These are phyloP conservation scores for Plicaturopsis crispa DNA, from an alignment of 768 basidiomycete species.

Conservation along the genomic window DNA sequence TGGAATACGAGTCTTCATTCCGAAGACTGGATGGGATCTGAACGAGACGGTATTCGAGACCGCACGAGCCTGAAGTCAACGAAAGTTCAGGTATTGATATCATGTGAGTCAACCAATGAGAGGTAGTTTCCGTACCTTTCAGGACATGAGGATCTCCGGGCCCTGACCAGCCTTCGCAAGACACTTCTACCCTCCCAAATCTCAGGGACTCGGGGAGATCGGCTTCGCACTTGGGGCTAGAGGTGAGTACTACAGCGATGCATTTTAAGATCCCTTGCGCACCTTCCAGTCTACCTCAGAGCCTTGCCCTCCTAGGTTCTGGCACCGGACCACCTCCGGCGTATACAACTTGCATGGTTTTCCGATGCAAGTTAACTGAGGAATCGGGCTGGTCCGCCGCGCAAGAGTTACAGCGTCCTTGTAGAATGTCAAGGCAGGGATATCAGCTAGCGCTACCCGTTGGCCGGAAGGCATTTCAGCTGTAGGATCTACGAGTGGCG, in stretches of 20 bases:
- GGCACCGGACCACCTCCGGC: conserved; percentile 83
- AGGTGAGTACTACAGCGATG: not conserved
- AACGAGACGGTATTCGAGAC: conserved; percentile 75
- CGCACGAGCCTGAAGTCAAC: conserved; percentile 66
- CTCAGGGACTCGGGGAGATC: conserved; percentile 79
- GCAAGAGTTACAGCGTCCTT: conserved; percentile 55
- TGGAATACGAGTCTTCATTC: conserved; percentile 8
- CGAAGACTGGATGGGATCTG: conserved; percentile 49
- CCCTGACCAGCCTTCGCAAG: conserved; percentile 85
- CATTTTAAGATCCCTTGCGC: conserved; percentile 10
- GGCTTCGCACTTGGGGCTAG: conserved; percentile 65
- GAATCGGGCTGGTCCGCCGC: conserved; percentile 59
- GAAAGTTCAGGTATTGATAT: not conserved
- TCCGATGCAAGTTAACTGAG: conserved; percentile 78
- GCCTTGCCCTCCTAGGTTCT: conserved; percentile 69
- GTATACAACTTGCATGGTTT: conserved; percentile 68
- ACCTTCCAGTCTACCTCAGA: conserved; percentile 90
- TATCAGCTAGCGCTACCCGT: conserved; percentile 60
- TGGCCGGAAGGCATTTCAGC: no score
- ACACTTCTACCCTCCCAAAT: conserved; percentile 74
- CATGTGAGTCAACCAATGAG: no score
- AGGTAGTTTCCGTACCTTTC: conserved; percentile 48
- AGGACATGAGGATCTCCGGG: conserved; percentile 81
- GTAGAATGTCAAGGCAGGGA: conserved; percentile 76
- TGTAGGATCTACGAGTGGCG: no score